Evolutionary conservation across 768 basidiomycete genomes (phyloP), one percentile per base, ranked within the genome.

Genomic region (Podaxis pistillaris): DNA sequence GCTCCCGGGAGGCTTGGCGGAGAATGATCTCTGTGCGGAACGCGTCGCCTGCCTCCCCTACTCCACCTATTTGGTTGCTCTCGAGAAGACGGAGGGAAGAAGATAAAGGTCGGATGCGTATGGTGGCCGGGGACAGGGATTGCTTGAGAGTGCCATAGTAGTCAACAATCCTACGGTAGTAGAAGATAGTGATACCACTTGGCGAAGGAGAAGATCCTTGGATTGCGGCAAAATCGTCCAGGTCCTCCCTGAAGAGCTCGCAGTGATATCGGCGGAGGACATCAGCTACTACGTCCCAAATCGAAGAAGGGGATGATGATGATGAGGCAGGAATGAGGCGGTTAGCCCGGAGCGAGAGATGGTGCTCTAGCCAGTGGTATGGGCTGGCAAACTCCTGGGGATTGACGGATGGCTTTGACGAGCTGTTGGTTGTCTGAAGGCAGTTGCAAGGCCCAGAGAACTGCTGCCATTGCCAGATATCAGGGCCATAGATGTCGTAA

Each of bases 381-480:
- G 80, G 73, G 67, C 81, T 76, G 64, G 72, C 66, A 71, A 79
- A 76, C 60, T 70, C 65, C 15, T 63, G 64, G 63, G 68, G 65
- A 57, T 70, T 65, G 36, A 60, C 41, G 19, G 41, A 53, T 15
- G 57, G 54, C 17, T 56, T 65, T 5, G 57, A 50, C 13, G 17
- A 40, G 46, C 54, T 44, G 41, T 37, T 56, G 2, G 37, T 37
- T 56, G 70, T 66, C 46, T 70, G 67, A 46, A 68, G 60, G 68
- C 84, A 86, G n/a, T 73, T 73, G 67, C 85, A 86, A 15, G 80
- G 75, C 1, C 82, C 76, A 52, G 74, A 77, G 58, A 83, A 80
- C 59, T 82, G 79, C 49, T 81, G 80, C 84, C 84, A 86, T 51
- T 80, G 76, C 69, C 81, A 83, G 8, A 85, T 73, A 63, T 81